These are phyloP conservation scores for Eutypa lata DNA, from an alignment of 2,329 filamentous ascomycete species.

Conservation along the genomic window DNA sequence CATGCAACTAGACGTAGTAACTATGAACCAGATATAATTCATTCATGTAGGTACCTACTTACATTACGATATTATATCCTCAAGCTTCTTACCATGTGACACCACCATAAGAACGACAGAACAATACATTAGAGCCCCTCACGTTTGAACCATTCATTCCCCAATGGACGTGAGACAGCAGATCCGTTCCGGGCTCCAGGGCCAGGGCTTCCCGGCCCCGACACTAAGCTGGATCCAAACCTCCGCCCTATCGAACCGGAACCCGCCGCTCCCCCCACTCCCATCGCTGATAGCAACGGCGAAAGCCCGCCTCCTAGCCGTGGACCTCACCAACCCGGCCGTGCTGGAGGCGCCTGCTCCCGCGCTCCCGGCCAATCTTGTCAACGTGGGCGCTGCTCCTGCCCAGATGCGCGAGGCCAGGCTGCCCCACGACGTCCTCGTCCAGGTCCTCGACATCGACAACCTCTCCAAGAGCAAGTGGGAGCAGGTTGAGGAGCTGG, in stretches of 20 bases:
- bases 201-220: slow-evolving; percentile 52
- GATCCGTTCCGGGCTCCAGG: slow-evolving; percentile 46
- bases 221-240: slow-evolving; percentile 59
- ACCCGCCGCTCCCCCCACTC: slow-evolving; percentile 54
- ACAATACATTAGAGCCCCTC: no score
- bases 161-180: slow-evolving; percentile 43
- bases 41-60: no score
- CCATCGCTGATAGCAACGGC: slow-evolving; percentile 75
- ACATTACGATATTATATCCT: no score
- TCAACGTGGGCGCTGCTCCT: slow-evolving; percentile 39
- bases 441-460: slow-evolving; percentile 84
- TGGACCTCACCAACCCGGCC: slow-evolving; percentile 66
- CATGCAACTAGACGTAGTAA: no score
- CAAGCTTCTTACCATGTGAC: no score
- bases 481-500: slow-evolving; percentile 82
- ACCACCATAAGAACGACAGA: no score
- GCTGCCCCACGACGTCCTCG: slow-evolving; percentile 61
- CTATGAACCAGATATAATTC: no score
- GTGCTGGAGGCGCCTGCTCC: slow-evolving; percentile 42
- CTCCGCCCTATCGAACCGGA: slow-evolving; percentile 55
- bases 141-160: no score
- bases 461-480: slow-evolving; percentile 77
- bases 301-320: slow-evolving; percentile 73
- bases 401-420: slow-evolving; percentile 49
- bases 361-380: slow-evolving; percentile 53